These are phyloP conservation scores for Globisporangium middletonii DNA, from an alignment of 352 stramenopile genomes.

Conservation along the genomic window DNA sequence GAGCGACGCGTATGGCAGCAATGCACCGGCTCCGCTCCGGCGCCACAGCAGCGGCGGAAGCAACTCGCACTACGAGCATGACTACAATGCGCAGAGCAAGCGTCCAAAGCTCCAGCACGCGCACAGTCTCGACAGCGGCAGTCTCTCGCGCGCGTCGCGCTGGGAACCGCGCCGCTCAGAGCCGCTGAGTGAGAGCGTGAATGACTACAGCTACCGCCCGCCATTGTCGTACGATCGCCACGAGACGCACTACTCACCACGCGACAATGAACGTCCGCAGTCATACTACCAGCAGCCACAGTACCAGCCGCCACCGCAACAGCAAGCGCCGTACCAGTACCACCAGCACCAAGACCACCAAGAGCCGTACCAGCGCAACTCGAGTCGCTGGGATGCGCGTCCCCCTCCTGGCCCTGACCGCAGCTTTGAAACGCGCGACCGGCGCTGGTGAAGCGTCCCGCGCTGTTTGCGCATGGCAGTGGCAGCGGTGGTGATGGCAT, in stretches of 20 bases:
- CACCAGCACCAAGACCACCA: neutral
- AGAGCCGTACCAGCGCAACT: neutral
- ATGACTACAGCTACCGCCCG: conserved; percentile 18
- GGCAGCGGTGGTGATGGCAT: conserved; percentile 2
- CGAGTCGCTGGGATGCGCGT: conserved; percentile 12
- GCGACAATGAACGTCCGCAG: neutral
- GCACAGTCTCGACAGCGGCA: conserved; percentile 44
- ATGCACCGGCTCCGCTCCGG: conserved; percentile 22
- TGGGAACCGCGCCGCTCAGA: conserved; percentile 2
- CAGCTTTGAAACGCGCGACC: conserved; percentile 4
- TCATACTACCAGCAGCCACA: neutral
- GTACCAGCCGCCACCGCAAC: neutral
- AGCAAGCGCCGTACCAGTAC: neutral
- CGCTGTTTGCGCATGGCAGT: neutral
- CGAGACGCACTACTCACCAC: neutral
- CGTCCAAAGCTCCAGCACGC: conserved; percentile 55
- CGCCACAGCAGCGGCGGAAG: conserved; percentile 38
- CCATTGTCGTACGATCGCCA: conserved; percentile 4
- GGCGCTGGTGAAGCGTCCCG: conserved; percentile 1
- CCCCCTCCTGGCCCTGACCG: neutral
- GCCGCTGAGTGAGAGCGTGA: conserved; percentile 29
- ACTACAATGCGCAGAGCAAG: conserved; percentile 33
- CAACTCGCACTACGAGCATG: conserved; percentile 12
- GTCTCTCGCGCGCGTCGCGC: conserved; percentile 14
- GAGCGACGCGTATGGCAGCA: neutral